Percentiles rank a stretch among this genome's conserved stretches.
Evolutionary conservation across 768 basidiomycete species (phyloP).

Genomic region (Cystobasidium ongulense): DNA sequence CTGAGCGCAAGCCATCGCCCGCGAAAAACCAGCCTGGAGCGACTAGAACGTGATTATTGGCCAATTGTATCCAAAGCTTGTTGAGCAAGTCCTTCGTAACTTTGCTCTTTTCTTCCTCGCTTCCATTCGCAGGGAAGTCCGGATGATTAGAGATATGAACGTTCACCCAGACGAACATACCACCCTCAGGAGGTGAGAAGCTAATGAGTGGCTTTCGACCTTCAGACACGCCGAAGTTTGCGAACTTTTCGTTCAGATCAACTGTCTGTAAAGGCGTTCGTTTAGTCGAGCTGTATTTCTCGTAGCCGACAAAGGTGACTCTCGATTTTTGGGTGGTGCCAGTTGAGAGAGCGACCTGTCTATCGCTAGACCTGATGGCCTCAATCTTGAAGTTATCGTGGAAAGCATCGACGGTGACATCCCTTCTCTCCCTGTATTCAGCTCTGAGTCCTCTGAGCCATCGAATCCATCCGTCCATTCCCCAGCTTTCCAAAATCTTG

Average conservation of each 20-base stretch:
- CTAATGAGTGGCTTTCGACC: slow-evolving; percentile 50
- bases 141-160: slow-evolving; percentile 59
- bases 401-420: slow-evolving; percentile 22
- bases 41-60: slow-evolving; percentile 58
- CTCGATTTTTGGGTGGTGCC: slow-evolving; percentile 33
- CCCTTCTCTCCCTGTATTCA: slow-evolving; percentile 11
- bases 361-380: not conserved
- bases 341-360: slow-evolving; percentile 31
- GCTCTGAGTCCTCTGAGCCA: slow-evolving; percentile 59
- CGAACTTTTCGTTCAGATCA: slow-evolving; percentile 49
- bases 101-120: slow-evolving; percentile 38
- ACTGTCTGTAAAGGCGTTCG: slow-evolving; percentile 51
- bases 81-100: slow-evolving; percentile 49
- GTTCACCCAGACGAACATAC: slow-evolving; percentile 58
- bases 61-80: slow-evolving; percentile 57
- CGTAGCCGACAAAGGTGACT: slow-evolving; percentile 44
- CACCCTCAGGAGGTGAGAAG: slow-evolving; percentile 67
- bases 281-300: slow-evolving; percentile 43
- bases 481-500: slow-evolving; percentile 60
- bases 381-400: slow-evolving; percentile 27
- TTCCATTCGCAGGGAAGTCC: slow-evolving; percentile 35
- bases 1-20: slow-evolving; percentile 8
- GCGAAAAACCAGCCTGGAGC: slow-evolving; percentile 54
- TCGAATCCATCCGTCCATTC: slow-evolving; percentile 61
- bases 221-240: slow-evolving; percentile 37